These are phyloP conservation scores for Penicillium expansum DNA, from an alignment of 2,329 filamentous ascomycete genomes.

Conservation along the genomic window DNA sequence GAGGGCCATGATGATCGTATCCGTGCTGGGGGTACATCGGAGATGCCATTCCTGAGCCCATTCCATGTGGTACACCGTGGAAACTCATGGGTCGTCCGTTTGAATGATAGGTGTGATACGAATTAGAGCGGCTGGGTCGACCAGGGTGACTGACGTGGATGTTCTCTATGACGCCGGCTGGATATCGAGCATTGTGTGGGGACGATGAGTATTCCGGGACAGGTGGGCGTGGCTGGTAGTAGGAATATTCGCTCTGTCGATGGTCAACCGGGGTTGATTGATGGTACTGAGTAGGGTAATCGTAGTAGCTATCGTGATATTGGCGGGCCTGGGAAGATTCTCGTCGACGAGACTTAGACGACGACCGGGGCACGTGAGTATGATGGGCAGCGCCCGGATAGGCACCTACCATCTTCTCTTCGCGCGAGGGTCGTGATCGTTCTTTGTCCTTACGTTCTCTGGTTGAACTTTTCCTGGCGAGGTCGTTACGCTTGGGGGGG, in stretches of 20 bases:
- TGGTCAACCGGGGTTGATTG: conserved; percentile 31
- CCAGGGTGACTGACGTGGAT: conserved; percentile 30
- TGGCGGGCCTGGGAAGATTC: conserved; percentile 33
- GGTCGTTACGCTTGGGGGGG: conserved; percentile 31
- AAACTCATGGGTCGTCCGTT: conserved; percentile 40
- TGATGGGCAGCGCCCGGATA: conserved; percentile 32
- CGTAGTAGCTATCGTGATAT: conserved; percentile 35
- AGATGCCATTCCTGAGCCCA: conserved; percentile 25
- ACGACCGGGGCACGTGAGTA: conserved; percentile 30
- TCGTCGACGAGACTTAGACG: conserved; percentile 35
- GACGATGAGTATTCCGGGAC: conserved; percentile 34
- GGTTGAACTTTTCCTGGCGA: conserved; percentile 29
- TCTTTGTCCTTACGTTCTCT: conserved; percentile 35
- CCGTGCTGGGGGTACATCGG: conserved; percentile 26
- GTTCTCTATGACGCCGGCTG: conserved; percentile 30
- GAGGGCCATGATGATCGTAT: conserved; percentile 38
- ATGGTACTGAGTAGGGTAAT: conserved; percentile 39
- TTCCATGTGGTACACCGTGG: conserved; percentile 36
- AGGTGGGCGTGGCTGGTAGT: conserved; percentile 30
- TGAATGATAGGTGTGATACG: conserved; percentile 40
- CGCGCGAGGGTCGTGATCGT: conserved; percentile 27
- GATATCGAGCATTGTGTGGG: conserved; percentile 31
- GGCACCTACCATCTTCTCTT: conserved; percentile 37
- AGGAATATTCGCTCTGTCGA: conserved; percentile 30
- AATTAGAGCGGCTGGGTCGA: conserved; percentile 32